A percentile compares a stretch with the other conserved stretches of the same genome.
These are phyloP conservation scores for Starmerella cellae DNA, from an alignment of 805 yeast species.

Conservation along the genomic window DNA sequence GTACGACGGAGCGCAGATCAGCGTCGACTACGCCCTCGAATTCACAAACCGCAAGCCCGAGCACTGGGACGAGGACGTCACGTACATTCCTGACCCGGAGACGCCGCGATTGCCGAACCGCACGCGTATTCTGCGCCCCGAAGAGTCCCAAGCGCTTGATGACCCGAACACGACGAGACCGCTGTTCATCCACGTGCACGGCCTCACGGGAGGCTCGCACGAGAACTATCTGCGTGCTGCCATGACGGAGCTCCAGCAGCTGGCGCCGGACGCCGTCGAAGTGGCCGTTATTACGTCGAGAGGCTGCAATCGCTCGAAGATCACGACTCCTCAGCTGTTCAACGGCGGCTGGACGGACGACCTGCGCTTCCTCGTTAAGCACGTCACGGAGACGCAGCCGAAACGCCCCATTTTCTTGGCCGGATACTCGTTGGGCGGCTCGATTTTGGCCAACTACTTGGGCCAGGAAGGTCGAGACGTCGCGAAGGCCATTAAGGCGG, in stretches of 20 bases:
- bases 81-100: slow-evolving; percentile 25
- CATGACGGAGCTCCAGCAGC: slow-evolving; percentile 27
- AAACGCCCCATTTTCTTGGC: slow-evolving; percentile 49
- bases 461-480: slow-evolving; percentile 41
- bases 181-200: slow-evolving; percentile 54
- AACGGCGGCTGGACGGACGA: slow-evolving; percentile 64
- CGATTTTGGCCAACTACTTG: slow-evolving; percentile 55
- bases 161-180: slow-evolving; percentile 35
- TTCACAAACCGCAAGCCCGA: slow-evolving; percentile 27
- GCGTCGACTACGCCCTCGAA: slow-evolving; percentile 56
- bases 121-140: slow-evolving; percentile 39
- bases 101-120: slow-evolving; percentile 35
- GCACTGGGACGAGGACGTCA: slow-evolving; percentile 24
- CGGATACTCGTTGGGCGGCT: slow-evolving; percentile 77
- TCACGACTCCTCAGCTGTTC: slow-evolving; percentile 58
- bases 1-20: slow-evolving; percentile 59
- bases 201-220: slow-evolving; percentile 76
- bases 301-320: slow-evolving; percentile 59
- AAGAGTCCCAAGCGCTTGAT: slow-evolving; percentile 32
- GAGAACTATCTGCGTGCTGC: slow-evolving; percentile 60
- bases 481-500: slow-evolving; percentile 35
- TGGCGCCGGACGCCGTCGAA: slow-evolving; percentile 35
- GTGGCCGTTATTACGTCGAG: slow-evolving; percentile 57
- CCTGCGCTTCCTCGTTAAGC: slow-evolving; percentile 41
- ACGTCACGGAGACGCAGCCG: slow-evolving; percentile 42